Evolutionary conservation across 1,284 basidiomycete genomes (phyloP).

Genomic region (Ganoderma resinaceum): DNA sequence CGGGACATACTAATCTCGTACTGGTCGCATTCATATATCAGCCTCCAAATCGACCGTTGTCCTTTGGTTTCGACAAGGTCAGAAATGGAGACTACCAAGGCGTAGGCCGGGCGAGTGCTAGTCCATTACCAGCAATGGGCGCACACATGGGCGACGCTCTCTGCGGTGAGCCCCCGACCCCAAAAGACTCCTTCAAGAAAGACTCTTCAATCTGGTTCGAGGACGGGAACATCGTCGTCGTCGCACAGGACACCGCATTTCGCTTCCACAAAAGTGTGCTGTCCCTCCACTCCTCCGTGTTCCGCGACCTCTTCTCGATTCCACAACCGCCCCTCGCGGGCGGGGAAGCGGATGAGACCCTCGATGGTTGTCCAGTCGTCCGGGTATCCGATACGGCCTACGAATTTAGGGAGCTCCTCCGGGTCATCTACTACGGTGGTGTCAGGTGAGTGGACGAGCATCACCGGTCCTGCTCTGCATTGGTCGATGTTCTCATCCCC

Average conservation of each 20-base stretch:
- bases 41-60: not conserved
- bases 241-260: slow-evolving; percentile 11
- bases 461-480: no score
- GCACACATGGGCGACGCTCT: not conserved
- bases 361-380: slow-evolving; percentile 17
- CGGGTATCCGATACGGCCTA: slow-evolving; percentile 17
- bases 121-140: not conserved
- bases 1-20: not conserved
- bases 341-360: not conserved
- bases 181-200: not conserved
- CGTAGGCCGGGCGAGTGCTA: no score
- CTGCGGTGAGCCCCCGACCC: not conserved
- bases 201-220: slow-evolving; percentile 14
- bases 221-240: slow-evolving; percentile 17
- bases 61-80: no score
- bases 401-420: slow-evolving; percentile 17
- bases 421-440: slow-evolving; percentile 16
- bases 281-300: slow-evolving; percentile 12
- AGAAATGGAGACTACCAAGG: no score
- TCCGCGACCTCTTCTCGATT: slow-evolving; percentile 16
- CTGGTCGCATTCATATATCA: not conserved
- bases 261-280: slow-evolving; percentile 16
- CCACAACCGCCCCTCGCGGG: slow-evolving; percentile 7
- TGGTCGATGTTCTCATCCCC: not conserved
- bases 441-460: not conserved